Base-by-base conservation (phyloP, 1,284 basidiomycete species). In the Cryptococcus maquisensis region DNA sequence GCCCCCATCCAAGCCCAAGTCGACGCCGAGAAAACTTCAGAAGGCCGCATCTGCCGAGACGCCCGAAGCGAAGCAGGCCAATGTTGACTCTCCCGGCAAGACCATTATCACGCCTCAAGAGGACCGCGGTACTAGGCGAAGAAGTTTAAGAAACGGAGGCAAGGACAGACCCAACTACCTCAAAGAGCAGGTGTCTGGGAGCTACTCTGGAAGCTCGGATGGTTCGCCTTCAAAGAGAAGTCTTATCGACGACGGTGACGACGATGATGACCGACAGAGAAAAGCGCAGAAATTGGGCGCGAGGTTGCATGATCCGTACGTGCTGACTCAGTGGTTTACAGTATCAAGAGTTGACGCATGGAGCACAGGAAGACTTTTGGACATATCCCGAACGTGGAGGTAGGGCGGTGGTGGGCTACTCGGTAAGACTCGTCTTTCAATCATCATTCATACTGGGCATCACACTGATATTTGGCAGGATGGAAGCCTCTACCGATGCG, bases 401-500 rank as follows among this genome's bases (percentile, higher is more conserved):
- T 73, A 10, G 71, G 69, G 10, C 56, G 46, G n/a, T 67, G 67
- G 63, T 73, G 68, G 68, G 51, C 62, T n/a, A 55, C 52, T 2
- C 62, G 64, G 64, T 63, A 28, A 51, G 62, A 40, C 9, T 15
- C 3, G 18, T 16, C 4, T 18, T 13, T 28, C 6, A 16, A 9
- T 24, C 8, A 32, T 26, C 32, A 16, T 10, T 15, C 9, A 16
- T 16, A 16, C 9, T 32, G 5, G 21, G n/a, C 21, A 20, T n/a
- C 28, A 18, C 6, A 26, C 44, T 54, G 36, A 48, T 20, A 1
- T 15, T 20, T 38, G 42, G 13, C 52, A 63, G 71, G 39, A 71
- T 71, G 66, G 71, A 71, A 18, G 64, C 62, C 38, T 71, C 69
- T 1, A 69, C 65, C 2, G 68, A 62, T 26, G 69, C 69, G 1